These are phyloP conservation scores for Saturnispora bothae DNA, from an alignment of 805 yeast genomes.

Conservation along the genomic window DNA sequence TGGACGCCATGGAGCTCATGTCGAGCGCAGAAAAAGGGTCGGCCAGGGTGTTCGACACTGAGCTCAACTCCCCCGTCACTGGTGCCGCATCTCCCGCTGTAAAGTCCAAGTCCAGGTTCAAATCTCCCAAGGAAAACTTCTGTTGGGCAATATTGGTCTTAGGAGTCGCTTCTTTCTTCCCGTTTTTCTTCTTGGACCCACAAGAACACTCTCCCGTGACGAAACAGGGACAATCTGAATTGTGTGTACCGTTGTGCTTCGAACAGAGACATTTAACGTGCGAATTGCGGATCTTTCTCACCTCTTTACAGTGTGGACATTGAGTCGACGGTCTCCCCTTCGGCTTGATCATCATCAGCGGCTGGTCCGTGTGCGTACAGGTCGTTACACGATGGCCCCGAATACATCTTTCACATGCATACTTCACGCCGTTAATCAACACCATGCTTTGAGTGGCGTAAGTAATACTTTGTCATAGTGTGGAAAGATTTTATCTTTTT, in stretches of 20 bases:
- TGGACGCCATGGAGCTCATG: neutral
- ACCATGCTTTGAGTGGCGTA: too few relatives aligned
- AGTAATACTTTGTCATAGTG: too few relatives aligned
- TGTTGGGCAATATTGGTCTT: neutral
- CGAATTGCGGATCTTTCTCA: slow-evolving; percentile 53
- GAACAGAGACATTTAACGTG: slow-evolving; percentile 69
- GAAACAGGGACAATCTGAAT: slow-evolving; percentile 26
- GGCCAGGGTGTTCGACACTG: neutral
- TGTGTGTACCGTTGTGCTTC: slow-evolving; percentile 29
- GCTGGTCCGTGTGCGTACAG: slow-evolving; percentile 86
- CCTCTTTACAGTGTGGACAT: slow-evolving; percentile 75
- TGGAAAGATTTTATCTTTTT: too few relatives aligned
- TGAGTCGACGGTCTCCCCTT: slow-evolving; percentile 95
- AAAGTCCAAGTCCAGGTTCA: too few relatives aligned
- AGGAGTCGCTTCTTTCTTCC: too few relatives aligned
- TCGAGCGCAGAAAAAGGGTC: neutral
- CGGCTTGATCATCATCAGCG: slow-evolving; percentile 86
- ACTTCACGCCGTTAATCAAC: slow-evolving; percentile 81
- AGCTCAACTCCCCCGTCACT: neutral
- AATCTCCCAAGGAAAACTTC: too few relatives aligned
- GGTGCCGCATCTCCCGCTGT: too few relatives aligned
- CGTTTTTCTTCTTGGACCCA: slow-evolving; percentile 20
- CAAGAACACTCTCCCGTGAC: slow-evolving; percentile 27
- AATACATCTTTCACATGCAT: slow-evolving; percentile 92
- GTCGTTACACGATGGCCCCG: slow-evolving; percentile 94